phyloP scores from a whole-genome alignment of 1,284 basidiomycete species.

The Tylopilus sp. region DNA sequence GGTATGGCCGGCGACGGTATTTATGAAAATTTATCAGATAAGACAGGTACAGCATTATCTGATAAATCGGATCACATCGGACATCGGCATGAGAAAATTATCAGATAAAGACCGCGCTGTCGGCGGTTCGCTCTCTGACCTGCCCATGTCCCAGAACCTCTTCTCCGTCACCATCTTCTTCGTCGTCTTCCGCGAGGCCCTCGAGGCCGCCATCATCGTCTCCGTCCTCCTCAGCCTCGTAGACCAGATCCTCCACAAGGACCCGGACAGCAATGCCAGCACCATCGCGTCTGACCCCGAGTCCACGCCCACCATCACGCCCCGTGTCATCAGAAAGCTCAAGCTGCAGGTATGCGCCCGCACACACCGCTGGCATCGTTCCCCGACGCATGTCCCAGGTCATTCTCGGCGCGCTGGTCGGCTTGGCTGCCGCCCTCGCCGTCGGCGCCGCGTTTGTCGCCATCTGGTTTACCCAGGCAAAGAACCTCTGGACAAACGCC shows the following conservation, averaged over 20 bases:
- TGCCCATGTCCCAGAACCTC: slow-evolving; percentile 45
- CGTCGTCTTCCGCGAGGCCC: slow-evolving; percentile 86
- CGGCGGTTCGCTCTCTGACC: neutral
- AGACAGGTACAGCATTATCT: neutral
- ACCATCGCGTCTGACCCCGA: neutral
- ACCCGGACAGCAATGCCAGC: neutral
- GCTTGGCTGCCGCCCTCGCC: slow-evolving; percentile 74
- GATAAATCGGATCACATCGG: neutral
- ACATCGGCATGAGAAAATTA: slow-evolving; percentile 7
- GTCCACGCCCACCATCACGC: slow-evolving; percentile 5
- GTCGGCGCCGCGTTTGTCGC: slow-evolving; percentile 80
- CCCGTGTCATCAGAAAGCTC: slow-evolving; percentile 57
- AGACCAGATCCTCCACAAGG: slow-evolving; percentile 67
- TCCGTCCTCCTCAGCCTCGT: slow-evolving; percentile 84
- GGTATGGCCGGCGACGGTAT: neutral
- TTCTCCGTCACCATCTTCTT: slow-evolving; percentile 85
- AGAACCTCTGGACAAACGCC: slow-evolving; percentile 67
- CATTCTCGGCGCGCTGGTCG: slow-evolving; percentile 71
- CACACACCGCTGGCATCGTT: neutral
- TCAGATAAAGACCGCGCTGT: slow-evolving; percentile 23
- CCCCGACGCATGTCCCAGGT: slow-evolving; percentile 51
- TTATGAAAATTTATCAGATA: neutral
- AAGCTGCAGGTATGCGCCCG: slow-evolving; percentile 52
- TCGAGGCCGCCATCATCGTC: slow-evolving; percentile 87
- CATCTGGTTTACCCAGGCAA: slow-evolving; percentile 78